A percentile compares a stretch with the other conserved stretches of the same genome.
These are phyloP conservation scores for Nymphaea thermarum DNA, from an alignment of 164 flowering plant genomes.

Conservation along the genomic window DNA sequence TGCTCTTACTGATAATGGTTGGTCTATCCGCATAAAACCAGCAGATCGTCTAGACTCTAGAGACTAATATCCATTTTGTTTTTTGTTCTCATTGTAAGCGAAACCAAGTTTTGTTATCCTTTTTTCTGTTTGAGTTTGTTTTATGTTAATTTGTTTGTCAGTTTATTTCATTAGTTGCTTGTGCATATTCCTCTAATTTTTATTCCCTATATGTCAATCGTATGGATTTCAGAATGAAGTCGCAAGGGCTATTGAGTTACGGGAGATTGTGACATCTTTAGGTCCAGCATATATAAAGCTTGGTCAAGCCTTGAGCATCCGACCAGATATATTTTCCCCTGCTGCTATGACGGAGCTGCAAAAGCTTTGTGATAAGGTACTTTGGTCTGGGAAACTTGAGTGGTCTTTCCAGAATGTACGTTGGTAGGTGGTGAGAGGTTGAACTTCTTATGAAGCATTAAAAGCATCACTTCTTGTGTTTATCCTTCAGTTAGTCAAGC, in stretches of 20 bases:
- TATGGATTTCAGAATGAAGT: constrained; percentile 64
- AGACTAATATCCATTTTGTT: too few species aligned
- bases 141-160: too few species aligned
- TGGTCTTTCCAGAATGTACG: neutral
- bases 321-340: constrained; percentile 96
- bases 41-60: too few species aligned
- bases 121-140: too few species aligned
- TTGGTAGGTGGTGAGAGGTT: neutral
- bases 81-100: too few species aligned
- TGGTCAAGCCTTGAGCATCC: constrained; percentile 97
- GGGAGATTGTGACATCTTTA: constrained; percentile 95
- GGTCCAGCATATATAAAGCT: constrained; percentile 99
- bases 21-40: too few species aligned
- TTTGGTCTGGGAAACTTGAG: neutral
- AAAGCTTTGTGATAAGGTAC: constrained; percentile 97
- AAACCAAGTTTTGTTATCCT: too few species aligned
- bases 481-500: too few species aligned
- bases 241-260: constrained; percentile 91
- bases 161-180: too few species aligned
- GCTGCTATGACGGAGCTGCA: constrained; percentile 92
- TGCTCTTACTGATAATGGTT: neutral
- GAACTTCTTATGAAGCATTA: too few species aligned
- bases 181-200: too few species aligned
- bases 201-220: neutral
- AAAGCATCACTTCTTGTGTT: too few species aligned